These are phyloP conservation scores for Kuraishia hungarica DNA, from an alignment of 805 yeast species.

Conservation along the genomic window DNA sequence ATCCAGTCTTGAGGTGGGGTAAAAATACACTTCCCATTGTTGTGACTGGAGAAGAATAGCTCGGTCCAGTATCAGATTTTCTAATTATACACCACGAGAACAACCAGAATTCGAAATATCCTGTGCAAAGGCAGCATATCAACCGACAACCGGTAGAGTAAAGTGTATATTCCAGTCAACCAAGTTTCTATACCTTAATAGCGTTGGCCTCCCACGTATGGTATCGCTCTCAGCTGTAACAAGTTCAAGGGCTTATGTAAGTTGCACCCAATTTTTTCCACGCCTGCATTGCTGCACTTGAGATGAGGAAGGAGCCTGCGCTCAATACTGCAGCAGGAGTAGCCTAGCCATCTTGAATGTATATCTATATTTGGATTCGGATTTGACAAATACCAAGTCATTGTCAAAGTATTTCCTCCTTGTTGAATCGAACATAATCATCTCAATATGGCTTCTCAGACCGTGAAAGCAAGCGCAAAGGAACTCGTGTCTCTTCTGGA, in stretches of 20 bases:
- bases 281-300: neutral
- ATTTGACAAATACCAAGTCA: neutral
- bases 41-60: neutral
- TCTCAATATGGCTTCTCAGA: neutral
- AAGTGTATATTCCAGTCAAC: too few species aligned
- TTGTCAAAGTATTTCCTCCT: neutral
- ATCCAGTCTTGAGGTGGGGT: constrained; percentile 75
- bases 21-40: constrained; percentile 74
- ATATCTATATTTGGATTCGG: neutral
- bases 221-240: too few species aligned
- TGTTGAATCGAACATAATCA: neutral
- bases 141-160: too few species aligned
- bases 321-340: neutral
- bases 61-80: too few species aligned
- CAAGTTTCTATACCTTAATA: too few species aligned
- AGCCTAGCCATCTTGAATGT: too few species aligned
- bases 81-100: too few species aligned
- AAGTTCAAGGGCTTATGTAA: neutral
- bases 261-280: neutral
- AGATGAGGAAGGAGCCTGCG: neutral
- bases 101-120: too few species aligned
- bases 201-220: too few species aligned
- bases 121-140: too few species aligned
- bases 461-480: constrained; percentile 26
- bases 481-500: constrained; percentile 50